phyloP scores from a whole-genome alignment of 2,329 filamentous ascomycete species.

The Xylariaceae sp. region DNA sequence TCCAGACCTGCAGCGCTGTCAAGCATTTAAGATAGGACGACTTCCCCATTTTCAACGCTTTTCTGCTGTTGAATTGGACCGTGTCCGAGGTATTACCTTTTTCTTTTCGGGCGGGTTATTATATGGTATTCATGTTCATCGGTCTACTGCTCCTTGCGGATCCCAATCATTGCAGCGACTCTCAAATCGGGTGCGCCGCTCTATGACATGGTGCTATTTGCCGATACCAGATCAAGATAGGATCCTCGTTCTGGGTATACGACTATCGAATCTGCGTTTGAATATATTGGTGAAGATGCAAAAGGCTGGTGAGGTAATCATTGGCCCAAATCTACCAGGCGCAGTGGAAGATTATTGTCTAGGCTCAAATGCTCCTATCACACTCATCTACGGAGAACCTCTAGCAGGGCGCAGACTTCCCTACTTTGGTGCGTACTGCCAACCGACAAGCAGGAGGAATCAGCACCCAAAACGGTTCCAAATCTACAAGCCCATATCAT shows the following conservation, averaged over 20 bases:
- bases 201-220: constrained; percentile 9
- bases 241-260: constrained; percentile 5
- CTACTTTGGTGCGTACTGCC: constrained; percentile 8
- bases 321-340: constrained; percentile 1
- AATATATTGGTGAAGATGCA: constrained; percentile 9
- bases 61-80: constrained; percentile 7
- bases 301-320: constrained; percentile 4
- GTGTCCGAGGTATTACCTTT: constrained; percentile 11
- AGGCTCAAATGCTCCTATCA: constrained; percentile 9
- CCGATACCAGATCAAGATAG: constrained; percentile 6
- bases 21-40: constrained; percentile 1
- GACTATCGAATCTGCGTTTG: background rate
- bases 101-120: constrained; percentile 6
- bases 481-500: background rate
- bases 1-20: constrained; percentile 6
- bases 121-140: constrained; percentile 8
- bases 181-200: background rate
- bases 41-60: constrained; percentile 1
- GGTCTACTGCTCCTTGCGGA: background rate
- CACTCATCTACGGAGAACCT: constrained; percentile 3
- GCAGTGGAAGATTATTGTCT: constrained; percentile 3
- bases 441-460: background rate
- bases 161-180: constrained; percentile 1
- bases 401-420: constrained; percentile 1
- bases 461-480: background rate